A percentile compares a stretch with the other conserved stretches of the same genome.
These are phyloP conservation scores for Colletotrichum trifolii DNA, from an alignment of 2,329 filamentous ascomycete species.

Conservation along the genomic window DNA sequence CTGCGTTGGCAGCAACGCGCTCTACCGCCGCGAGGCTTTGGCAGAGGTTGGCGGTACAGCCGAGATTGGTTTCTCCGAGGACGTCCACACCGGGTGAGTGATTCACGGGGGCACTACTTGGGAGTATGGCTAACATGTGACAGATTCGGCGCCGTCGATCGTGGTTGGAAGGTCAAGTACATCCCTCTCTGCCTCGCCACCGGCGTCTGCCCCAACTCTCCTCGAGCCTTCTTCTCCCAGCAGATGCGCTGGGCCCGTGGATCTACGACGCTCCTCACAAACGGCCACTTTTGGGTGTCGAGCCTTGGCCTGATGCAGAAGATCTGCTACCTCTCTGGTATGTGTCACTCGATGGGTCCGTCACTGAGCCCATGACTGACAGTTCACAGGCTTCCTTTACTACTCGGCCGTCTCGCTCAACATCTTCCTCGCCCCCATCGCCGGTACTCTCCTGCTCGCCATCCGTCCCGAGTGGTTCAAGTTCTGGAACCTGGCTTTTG, in stretches of 20 bases:
- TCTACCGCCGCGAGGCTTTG: slow-evolving; percentile 52
- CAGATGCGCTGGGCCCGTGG: slow-evolving; percentile 57
- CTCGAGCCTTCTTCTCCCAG: slow-evolving; percentile 55
- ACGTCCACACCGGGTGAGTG: slow-evolving; percentile 54
- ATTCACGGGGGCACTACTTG: background rate
- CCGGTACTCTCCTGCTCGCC: slow-evolving; percentile 53
- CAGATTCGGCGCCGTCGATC: slow-evolving; percentile 52
- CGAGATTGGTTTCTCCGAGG: slow-evolving; percentile 55
- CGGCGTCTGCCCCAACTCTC: slow-evolving; percentile 55
- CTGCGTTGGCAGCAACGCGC: slow-evolving; percentile 54
- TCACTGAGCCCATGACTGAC: background rate
- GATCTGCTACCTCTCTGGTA: slow-evolving; percentile 54
- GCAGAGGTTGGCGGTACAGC: slow-evolving; percentile 54
- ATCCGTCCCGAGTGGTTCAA: slow-evolving; percentile 53
- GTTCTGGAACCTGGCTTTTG: slow-evolving; percentile 57
- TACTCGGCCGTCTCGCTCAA: slow-evolving; percentile 52
- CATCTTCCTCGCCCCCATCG: slow-evolving; percentile 53
- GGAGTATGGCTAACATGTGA: background rate
- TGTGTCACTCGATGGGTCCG: background rate
- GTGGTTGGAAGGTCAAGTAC: slow-evolving; percentile 55
- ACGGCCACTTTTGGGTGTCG: slow-evolving; percentile 53
- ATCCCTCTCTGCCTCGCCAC: slow-evolving; percentile 53
- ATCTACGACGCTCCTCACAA: slow-evolving; percentile 53
- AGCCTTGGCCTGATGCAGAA: slow-evolving; percentile 52
- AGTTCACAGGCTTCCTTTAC: slow-evolving; percentile 46